phyloP scores from a whole-genome alignment of 345 rosid species.

The Moricandia arvensis region DNA sequence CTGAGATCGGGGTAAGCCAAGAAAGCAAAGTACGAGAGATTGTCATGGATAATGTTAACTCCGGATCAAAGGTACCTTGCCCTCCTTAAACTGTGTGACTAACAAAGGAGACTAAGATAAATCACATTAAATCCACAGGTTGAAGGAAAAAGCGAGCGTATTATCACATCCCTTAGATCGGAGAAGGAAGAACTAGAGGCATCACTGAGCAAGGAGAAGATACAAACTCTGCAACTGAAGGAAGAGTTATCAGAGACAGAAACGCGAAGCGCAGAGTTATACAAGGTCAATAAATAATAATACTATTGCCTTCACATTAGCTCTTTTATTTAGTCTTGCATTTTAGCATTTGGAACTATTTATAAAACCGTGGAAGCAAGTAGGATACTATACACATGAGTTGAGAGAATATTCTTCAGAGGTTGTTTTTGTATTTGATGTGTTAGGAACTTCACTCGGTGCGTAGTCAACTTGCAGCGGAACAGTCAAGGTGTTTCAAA shows the following conservation, averaged over 20 bases:
- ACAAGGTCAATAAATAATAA: slow-evolving; percentile 53
- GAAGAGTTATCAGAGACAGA: slow-evolving; percentile 73
- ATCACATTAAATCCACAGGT: slow-evolving; percentile 39
- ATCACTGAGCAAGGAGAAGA: slow-evolving; percentile 65
- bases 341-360: slow-evolving; percentile 5
- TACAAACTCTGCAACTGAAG: slow-evolving; percentile 62
- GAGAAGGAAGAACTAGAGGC: slow-evolving; percentile 78
- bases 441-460: slow-evolving; percentile 81
- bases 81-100: neutral
- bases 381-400: neutral
- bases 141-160: slow-evolving; percentile 45
- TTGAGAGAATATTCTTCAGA: neutral
- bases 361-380: neutral
- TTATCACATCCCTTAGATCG: slow-evolving; percentile 51
- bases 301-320: neutral
- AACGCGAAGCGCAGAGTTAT: slow-evolving; percentile 57
- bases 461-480: slow-evolving; percentile 82
- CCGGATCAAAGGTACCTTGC: slow-evolving; percentile 44
- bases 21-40: slow-evolving; percentile 81
- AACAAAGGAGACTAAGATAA: too few species aligned
- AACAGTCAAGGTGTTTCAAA: slow-evolving; percentile 93
- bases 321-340: neutral
- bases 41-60: slow-evolving; percentile 57
- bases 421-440: neutral
- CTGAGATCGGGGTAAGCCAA: slow-evolving; percentile 62